Evolutionary conservation across 306 rosid species (phyloP), one percentile per base, ranked within the genome.

Genomic region (Cicer judaicum): DNA sequence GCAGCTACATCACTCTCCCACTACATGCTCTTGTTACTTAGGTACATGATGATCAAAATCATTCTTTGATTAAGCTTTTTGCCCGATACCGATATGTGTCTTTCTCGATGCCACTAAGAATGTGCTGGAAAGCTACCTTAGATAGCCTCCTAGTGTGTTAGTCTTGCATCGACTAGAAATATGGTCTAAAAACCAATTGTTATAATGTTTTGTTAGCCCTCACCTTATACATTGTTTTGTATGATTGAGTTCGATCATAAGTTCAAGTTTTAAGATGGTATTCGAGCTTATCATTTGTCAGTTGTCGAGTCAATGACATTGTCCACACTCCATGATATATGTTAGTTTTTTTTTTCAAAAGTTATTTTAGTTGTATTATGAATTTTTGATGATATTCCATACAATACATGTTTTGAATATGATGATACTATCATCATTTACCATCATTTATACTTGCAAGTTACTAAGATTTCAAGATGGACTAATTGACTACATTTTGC

Each of bases 1-100:
- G 98, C 89, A 90, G 99, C 90, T 94, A 94, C 75, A 90, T 87
- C 10, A 94, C 99, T 1, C 96, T 94, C 83, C 99, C 97, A 2
- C 79, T 94, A 6, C 88, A 94, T 84, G 93, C 97, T 78, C 97
- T 94, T 53, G 96, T 94, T 60, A 89, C 92, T 82, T 97, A 94
- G 97, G 99, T 94, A 86, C 10, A 6, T 1, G 18, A 60, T 12
- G 43, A 60, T 34, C 5, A 60, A 5, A 60, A 18, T 12, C 43
- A 2, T 60, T 60, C 7, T 13, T 34, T 34, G 42, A 6, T 59
- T 29, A 18, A 50, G 15, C 9, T 50, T n/a, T 50, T 50, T 50
- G n/a, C 4, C 4, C 56, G 7, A 50, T 4, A 50, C 7, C 10
- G 7, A 50, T 18, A 14, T 9, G 3, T 18, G 4, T 50, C 9